phyloP scores from a whole-genome alignment of 1,284 basidiomycete genomes.

The Sanghuangporus weigelae region DNA sequence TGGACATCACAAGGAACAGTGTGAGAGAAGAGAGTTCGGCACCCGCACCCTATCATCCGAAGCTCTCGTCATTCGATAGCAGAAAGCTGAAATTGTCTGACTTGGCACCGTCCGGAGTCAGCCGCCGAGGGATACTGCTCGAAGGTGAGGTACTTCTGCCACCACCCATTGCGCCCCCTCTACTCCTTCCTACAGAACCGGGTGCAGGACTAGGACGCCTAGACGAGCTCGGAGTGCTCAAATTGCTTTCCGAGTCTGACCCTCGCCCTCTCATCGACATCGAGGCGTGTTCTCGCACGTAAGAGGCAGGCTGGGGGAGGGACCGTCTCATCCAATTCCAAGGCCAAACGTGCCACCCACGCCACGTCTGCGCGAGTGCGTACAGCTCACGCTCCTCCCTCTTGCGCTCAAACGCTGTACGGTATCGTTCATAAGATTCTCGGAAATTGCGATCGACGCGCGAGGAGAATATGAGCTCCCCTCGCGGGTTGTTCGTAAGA shows the following conservation, averaged over 20 bases:
- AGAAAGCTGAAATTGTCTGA: conserved; percentile 19
- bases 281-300: conserved; percentile 23
- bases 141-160: conserved; percentile 31
- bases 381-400: conserved; percentile 60
- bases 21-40: not conserved
- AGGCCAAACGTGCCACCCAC: conserved; percentile 37
- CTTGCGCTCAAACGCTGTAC: conserved; percentile 83
- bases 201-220: conserved; percentile 39
- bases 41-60: conserved; percentile 5
- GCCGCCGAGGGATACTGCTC: conserved; percentile 15
- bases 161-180: conserved; percentile 9
- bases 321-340: conserved; percentile 28
- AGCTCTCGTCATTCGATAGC: conserved; percentile 14
- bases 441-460: conserved; percentile 80
- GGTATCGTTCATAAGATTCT: conserved; percentile 91
- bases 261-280: conserved; percentile 18
- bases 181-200: conserved; percentile 18
- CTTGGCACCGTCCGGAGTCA: conserved; percentile 18
- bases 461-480: conserved; percentile 94
- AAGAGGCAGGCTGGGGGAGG: conserved; percentile 10
- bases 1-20: not conserved
- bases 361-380: conserved; percentile 37
- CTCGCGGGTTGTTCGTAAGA: conserved; percentile 84
- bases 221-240: conserved; percentile 35
- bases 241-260: conserved; percentile 28